These are phyloP conservation scores for Penicillium riverlandense DNA, from an alignment of 495 filamentous ascomycete genomes.

Conservation along the genomic window DNA sequence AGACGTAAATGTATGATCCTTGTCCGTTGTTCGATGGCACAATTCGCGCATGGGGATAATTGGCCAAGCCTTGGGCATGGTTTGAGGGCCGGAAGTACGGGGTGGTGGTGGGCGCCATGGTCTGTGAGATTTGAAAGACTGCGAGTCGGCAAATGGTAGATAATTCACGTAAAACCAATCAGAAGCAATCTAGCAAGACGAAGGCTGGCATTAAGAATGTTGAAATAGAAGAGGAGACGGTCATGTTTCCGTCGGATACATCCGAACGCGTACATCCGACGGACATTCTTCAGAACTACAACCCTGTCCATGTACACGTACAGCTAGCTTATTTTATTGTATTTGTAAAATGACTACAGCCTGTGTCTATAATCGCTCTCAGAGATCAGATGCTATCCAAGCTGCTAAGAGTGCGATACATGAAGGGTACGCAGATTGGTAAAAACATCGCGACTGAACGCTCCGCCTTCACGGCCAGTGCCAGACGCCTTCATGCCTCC, in stretches of 20 bases:
- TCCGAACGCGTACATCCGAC: no score
- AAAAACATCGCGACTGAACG: constrained; percentile 12
- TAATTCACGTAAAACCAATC: constrained; percentile 4
- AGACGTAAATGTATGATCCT: constrained; percentile 23
- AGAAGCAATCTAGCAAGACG: no score
- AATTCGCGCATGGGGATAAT: constrained; percentile 26
- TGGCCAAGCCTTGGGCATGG: constrained; percentile 22
- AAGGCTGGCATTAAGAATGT: no score
- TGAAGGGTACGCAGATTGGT: constrained; percentile 13
- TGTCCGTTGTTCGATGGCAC: constrained; percentile 7
- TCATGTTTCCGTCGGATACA: no score
- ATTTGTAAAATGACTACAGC: no score
- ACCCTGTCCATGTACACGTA: no score
- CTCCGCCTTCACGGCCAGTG: constrained; percentile 9
- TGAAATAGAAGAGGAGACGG: no score
- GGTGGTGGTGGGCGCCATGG: not conserved
- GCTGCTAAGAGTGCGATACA: constrained; percentile 1
- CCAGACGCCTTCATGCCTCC: constrained; percentile 16
- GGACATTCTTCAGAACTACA: no score
- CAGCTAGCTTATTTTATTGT: no score
- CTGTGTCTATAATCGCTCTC: not conserved
- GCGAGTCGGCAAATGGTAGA: not conserved
- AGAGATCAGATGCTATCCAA: not conserved
- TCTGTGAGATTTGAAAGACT: not conserved
- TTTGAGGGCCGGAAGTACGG: constrained; percentile 21